phyloP scores from a whole-genome alignment of 2,329 filamentous ascomycete genomes.

The Calonectria henricotiae region DNA sequence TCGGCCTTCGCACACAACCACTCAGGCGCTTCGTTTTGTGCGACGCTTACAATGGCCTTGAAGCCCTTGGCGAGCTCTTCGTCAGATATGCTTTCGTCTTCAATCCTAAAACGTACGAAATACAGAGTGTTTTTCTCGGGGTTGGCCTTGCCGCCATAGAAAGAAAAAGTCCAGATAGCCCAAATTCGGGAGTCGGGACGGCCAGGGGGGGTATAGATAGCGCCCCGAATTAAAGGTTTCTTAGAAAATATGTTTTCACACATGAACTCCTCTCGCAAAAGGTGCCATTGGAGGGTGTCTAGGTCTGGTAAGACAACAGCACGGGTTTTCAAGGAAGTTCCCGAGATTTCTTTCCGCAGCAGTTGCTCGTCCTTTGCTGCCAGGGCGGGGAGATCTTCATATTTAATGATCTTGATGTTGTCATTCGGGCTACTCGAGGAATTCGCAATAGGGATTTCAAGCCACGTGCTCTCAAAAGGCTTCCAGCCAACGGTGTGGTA shows the following conservation, averaged over 20 bases:
- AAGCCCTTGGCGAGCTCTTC: constrained; percentile 70
- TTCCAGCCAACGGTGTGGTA: constrained; percentile 87
- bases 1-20: constrained; percentile 82
- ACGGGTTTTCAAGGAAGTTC: constrained; percentile 54
- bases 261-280: constrained; percentile 85
- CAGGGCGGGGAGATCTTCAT: constrained; percentile 74
- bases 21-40: constrained; percentile 78
- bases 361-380: constrained; percentile 77
- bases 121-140: constrained; percentile 78
- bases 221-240: constrained; percentile 78
- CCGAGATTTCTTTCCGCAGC: constrained; percentile 70
- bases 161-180: constrained; percentile 81
- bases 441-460: constrained; percentile 69
- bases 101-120: constrained; percentile 79
- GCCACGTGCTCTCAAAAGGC: constrained; percentile 80
- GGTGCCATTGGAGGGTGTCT: constrained; percentile 72
- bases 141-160: constrained; percentile 70
- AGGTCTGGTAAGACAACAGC: constrained; percentile 56
- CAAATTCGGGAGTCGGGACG: constrained; percentile 74
- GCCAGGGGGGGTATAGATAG: constrained; percentile 71
- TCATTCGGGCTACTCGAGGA: constrained; percentile 51
- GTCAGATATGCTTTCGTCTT: constrained; percentile 64
- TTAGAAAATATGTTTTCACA: constrained; percentile 73
- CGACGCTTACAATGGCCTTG: constrained; percentile 76
- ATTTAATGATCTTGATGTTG: constrained; percentile 66